Conservation (phyloP, 805 yeast genomes). For the Yamadazyma endophytica region DNA sequence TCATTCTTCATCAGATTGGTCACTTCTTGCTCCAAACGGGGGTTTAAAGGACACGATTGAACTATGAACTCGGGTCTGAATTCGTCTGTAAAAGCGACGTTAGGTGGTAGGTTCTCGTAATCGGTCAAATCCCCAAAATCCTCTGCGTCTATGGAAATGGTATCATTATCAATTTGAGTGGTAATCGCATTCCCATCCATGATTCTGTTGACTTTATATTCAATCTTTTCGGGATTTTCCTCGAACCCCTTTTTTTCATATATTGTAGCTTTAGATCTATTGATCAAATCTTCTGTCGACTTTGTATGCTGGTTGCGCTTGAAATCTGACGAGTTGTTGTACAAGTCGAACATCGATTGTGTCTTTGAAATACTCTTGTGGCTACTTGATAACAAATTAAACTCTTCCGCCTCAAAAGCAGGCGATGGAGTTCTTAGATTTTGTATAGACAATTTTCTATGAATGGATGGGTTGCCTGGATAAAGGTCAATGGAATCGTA, state of each 20-base stretch:
- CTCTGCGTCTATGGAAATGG: conserved; percentile 3
- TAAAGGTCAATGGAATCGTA: conserved; percentile 9
- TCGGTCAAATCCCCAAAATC: conserved; percentile 5
- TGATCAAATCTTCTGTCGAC: conserved; percentile 9
- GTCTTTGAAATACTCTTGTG: conserved; percentile 20
- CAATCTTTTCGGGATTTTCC: conserved; percentile 8
- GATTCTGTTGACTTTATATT: conserved; percentile 20
- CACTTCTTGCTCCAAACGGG: conserved; percentile 48
- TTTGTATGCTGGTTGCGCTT: conserved; percentile 4
- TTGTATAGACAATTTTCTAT: conserved; percentile 20
- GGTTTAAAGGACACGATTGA: conserved; percentile 52
- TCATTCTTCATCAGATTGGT: conserved; percentile 51
- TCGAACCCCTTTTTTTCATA: conserved; percentile 15
- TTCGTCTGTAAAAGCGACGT: conserved; percentile 44
- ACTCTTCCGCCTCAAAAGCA: conserved; percentile 30
- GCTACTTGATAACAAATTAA: conserved; percentile 13
- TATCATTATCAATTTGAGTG: conserved; percentile 4
- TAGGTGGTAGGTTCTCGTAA: conserved; percentile 22
- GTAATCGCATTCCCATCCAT: conserved; percentile 14
- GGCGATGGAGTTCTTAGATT: conserved; percentile 35
- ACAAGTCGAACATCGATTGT: conserved; percentile 32
- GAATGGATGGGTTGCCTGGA: conserved; percentile 3
- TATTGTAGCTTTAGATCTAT: conserved; percentile 20
- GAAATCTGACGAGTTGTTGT: conserved; percentile 7
- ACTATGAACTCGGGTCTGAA: conserved; percentile 49